phyloP scores from a whole-genome alignment of 2,329 filamentous ascomycete species.

The Gaeumannomyces tritici region DNA sequence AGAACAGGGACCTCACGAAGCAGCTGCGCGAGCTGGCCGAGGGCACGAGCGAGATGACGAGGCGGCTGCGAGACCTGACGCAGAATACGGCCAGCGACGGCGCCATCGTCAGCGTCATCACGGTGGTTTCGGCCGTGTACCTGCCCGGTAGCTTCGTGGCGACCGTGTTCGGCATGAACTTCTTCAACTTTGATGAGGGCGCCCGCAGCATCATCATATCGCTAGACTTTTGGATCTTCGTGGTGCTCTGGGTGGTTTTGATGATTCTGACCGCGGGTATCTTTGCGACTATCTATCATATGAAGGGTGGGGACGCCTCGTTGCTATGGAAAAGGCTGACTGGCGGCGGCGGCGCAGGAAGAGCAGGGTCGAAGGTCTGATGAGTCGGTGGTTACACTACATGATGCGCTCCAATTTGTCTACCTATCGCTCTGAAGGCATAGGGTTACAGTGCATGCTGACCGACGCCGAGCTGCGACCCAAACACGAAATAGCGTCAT shows the following conservation, averaged over 20 bases:
- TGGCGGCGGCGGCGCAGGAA: background rate
- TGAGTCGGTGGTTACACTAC: no score
- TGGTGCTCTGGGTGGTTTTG: constrained; percentile 5
- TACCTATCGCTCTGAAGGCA: no score
- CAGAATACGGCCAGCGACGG: constrained; percentile 15
- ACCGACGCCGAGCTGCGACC: no score
- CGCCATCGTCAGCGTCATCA: constrained; percentile 15
- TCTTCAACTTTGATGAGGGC: constrained; percentile 9
- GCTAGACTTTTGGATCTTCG: constrained; percentile 7
- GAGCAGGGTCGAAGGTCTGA: background rate
- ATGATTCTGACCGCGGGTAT: background rate
- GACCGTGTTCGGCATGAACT: constrained; percentile 12
- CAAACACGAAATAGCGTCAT: no score
- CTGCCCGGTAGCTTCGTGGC: constrained; percentile 16
- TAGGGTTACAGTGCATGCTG: no score
- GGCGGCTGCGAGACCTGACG: constrained; percentile 12
- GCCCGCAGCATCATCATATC: constrained; percentile 1
- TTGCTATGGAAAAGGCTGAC: background rate
- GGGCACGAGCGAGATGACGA: constrained; percentile 10
- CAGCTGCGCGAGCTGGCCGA: constrained; percentile 9
- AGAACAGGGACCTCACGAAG: constrained; percentile 7
- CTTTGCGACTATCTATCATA: background rate
- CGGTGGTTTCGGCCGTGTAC: constrained; percentile 16
- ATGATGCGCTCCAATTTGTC: no score
- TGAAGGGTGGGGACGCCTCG: background rate